Conservation (phyloP, 768 basidiomycete genomes). For the Tulasnella sp. region DNA sequence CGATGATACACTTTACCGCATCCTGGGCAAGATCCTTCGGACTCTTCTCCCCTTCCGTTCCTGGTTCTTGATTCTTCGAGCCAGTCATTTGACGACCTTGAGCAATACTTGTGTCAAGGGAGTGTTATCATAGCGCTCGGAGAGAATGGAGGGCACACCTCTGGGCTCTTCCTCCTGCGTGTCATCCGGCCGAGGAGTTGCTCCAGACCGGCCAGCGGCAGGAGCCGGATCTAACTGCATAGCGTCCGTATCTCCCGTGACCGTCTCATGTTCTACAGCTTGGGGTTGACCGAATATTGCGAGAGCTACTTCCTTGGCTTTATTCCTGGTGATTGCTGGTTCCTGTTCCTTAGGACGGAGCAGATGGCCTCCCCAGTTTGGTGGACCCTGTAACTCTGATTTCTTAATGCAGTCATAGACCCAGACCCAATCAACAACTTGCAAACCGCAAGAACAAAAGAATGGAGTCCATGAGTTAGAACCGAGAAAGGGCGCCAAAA, state of each 20-base stretch:
- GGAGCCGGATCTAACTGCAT: neutral
- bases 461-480: neutral
- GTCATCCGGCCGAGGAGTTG: neutral
- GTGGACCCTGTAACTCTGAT: neutral
- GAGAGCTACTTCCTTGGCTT: neutral
- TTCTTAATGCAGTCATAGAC: neutral
- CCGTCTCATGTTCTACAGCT: neutral
- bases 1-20: neutral
- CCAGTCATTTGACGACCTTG: neutral
- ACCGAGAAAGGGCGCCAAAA: too few relatives aligned
- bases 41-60: neutral
- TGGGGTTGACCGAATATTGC: neutral
- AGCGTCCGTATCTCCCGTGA: neutral
- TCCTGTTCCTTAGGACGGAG: neutral
- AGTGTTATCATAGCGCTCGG: neutral
- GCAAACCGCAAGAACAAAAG: neutral
- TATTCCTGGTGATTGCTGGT: neutral
- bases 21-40: neutral
- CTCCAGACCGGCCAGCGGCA: neutral
- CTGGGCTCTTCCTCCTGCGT: neutral
- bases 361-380: conserved; percentile 1
- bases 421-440: neutral
- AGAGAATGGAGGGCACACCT: neutral
- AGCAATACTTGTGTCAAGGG: neutral
- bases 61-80: neutral